These are phyloP conservation scores for Ustanciosporium gigantosporum DNA, from an alignment of 1,284 basidiomycete species.

Conservation along the genomic window DNA sequence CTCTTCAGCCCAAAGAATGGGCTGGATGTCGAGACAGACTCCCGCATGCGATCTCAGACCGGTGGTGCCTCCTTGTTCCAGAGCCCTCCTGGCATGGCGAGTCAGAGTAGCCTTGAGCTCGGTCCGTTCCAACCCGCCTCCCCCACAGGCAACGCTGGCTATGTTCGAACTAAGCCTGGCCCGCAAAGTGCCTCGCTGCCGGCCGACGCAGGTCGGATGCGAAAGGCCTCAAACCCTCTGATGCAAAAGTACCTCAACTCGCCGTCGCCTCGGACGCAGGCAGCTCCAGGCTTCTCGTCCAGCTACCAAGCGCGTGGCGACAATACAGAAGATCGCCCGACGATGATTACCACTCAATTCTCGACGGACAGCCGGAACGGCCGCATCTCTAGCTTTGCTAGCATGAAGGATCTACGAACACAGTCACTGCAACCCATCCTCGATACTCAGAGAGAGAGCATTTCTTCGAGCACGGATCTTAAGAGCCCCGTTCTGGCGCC, in stretches of 20 bases:
- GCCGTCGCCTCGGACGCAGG: conserved; percentile 25
- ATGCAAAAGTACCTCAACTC: conserved; percentile 40
- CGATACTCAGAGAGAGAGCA: conserved; percentile 5
- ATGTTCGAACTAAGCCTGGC: not conserved
- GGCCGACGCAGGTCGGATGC: conserved; percentile 10
- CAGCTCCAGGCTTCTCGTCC: conserved; percentile 4
- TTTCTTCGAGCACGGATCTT: not conserved
- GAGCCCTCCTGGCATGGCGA: conserved; percentile 43
- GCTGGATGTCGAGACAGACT: conserved; percentile 7
- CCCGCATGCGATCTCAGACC: conserved; percentile 6
- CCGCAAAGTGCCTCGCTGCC: not conserved
- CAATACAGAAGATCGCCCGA: not conserved
- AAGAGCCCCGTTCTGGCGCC: not conserved
- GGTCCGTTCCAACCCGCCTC: conserved; percentile 50
- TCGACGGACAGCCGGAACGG: not conserved
- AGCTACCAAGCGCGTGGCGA: not conserved
- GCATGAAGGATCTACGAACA: conserved; percentile 12
- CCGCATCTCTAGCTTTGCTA: conserved; percentile 22
- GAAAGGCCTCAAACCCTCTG: conserved; percentile 24
- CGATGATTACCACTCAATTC: not conserved
- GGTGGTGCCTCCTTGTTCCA: conserved; percentile 24
- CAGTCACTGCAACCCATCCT: conserved; percentile 19
- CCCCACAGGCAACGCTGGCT: not conserved
- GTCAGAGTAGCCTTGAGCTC: conserved; percentile 47
- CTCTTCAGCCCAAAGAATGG: conserved; percentile 20